Evolutionary conservation across 148 eudicot genomes (phyloP).

Genomic region (Persicaria maculosa): DNA sequence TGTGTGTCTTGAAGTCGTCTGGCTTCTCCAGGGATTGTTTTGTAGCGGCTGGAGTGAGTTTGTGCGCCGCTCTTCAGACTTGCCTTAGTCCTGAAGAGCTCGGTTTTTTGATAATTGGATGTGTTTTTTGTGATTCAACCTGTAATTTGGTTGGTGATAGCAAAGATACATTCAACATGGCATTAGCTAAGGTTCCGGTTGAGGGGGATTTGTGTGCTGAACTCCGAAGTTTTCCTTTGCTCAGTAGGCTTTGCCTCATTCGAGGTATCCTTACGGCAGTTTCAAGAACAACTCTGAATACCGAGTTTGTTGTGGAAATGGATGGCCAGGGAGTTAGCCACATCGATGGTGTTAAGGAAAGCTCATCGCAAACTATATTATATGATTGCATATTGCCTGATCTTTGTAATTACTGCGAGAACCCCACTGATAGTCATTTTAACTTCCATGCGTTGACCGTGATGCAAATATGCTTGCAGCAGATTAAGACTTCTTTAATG

Average conservation of each 20-base stretch:
- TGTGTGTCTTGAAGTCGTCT: slow-evolving; percentile 50
- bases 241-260: slow-evolving; percentile 83
- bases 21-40: slow-evolving; percentile 87
- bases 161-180: slow-evolving; percentile 24
- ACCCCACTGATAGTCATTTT: slow-evolving; percentile 87
- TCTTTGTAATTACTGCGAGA: slow-evolving; percentile 79
- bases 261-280: slow-evolving; percentile 89
- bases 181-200: slow-evolving; percentile 39
- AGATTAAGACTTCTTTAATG: slow-evolving; percentile 73
- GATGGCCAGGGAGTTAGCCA: slow-evolving; percentile 14
- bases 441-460: slow-evolving; percentile 92
- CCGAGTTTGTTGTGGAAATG: slow-evolving; percentile 26
- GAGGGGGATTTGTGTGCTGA: slow-evolving; percentile 53
- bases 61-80: slow-evolving; percentile 79
- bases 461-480: slow-evolving; percentile 94
- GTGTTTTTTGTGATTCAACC: slow-evolving; percentile 37
- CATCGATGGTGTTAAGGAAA: slow-evolving; percentile 21
- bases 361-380: slow-evolving; percentile 39
- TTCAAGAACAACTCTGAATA: slow-evolving; percentile 67
- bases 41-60: slow-evolving; percentile 93
- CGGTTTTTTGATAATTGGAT: slow-evolving; percentile 52
- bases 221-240: slow-evolving; percentile 37
- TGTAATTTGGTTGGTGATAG: slow-evolving; percentile 24
- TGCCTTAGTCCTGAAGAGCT: slow-evolving; percentile 68
- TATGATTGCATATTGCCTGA: slow-evolving; percentile 87